A percentile compares a stretch with the other conserved stretches of the same genome.
Conservation (phyloP, 2,329 filamentous ascomycete species). For the Apiospora arundinis region DNA sequence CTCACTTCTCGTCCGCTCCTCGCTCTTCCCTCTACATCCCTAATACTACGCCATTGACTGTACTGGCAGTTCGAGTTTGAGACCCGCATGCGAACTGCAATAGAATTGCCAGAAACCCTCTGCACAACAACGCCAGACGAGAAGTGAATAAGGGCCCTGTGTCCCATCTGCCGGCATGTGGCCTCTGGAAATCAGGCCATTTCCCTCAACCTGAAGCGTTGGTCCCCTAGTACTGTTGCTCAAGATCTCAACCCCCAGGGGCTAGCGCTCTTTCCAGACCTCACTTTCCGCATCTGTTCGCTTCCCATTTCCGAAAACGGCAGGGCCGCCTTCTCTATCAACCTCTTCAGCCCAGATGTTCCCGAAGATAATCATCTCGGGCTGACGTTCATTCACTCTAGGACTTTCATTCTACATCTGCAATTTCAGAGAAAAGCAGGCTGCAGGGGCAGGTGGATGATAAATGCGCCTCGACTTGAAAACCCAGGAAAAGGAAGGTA, state of each 20-base stretch:
- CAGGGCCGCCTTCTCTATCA: slow-evolving; percentile 1
- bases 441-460: background rate
- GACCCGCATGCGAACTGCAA: slow-evolving; percentile 7
- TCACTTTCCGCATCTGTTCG: slow-evolving; percentile 24
- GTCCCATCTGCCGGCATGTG: slow-evolving; percentile 20
- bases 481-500: background rate
- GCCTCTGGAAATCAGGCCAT: slow-evolving; percentile 15
- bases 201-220: slow-evolving; percentile 4
- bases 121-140: background rate
- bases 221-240: slow-evolving; percentile 15
- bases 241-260: slow-evolving; percentile 18
- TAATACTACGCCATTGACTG: background rate
- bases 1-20: background rate
- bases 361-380: background rate
- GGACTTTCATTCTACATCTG: background rate
- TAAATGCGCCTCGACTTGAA: background rate
- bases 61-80: slow-evolving; percentile 12
- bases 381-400: background rate
- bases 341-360: background rate
- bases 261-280: slow-evolving; percentile 3
- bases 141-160: background rate
- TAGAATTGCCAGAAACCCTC: background rate
- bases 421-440: background rate
- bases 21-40: background rate
- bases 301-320: slow-evolving; percentile 25